Evolutionary conservation across 768 basidiomycete species (phyloP), one percentile per base, ranked within the genome.

Genomic region (Russula dissimulans): DNA sequence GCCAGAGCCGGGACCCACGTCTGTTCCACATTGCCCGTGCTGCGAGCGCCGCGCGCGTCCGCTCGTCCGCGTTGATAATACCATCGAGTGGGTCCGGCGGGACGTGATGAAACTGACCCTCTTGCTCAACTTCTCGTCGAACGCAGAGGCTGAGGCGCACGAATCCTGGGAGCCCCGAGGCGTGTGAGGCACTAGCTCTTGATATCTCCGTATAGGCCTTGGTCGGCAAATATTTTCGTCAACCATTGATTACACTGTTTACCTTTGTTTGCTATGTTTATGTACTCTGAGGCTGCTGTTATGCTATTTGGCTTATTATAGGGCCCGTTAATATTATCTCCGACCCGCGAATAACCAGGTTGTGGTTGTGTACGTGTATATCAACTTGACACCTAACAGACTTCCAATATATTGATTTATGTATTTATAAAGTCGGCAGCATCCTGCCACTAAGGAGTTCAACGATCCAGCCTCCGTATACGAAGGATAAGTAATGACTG

Each of bases 71-170:
- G 43, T 56, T 4, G 32, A 55, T 11, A 49, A 56, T 39, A 41
- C 29, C 22, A n/a, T 56, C 3, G 54, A 61, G 38, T 61, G 60
- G 60, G 38, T 61, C 42, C 12, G 60, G 7, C 55, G 54, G 10
- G 60, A 52, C 17, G 36, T 61, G 14, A 51, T 61, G 60, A 50
- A 39, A 34, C 51, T 61, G 60, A 10, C 29, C 2, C 12, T 61
- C 2, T 61, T 22, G 3, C 52, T 56, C n/a, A 56, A 61, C 15
- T 61, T 26, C 26, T 51, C 60, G 3, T 7, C 8, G 43, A 47
- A 52, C 32, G 55, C 55, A 11, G 60, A 61, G 2, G 42, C 34
- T 8, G 59, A 60, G 43, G 59, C 48, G 14, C 60, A 45, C 38
- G 48, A n/a, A 7, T 34, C 45, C 9, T 61, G 52, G 53, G 59